phyloP scores from a whole-genome alignment of 2,329 filamentous ascomycete species.

The Spiromastix sp. region DNA sequence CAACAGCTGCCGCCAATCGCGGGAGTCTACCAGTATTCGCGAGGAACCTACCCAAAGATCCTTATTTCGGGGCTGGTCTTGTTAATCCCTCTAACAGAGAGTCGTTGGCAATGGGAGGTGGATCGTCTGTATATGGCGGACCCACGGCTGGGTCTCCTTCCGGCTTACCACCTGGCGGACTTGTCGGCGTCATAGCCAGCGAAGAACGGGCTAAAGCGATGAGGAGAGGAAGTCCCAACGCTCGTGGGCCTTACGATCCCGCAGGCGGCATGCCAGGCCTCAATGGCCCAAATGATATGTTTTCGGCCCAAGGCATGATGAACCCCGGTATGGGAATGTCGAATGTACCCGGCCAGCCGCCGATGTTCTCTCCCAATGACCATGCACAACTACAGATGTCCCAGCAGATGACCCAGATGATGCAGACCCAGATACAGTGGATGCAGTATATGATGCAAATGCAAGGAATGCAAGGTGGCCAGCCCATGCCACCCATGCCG shows the following conservation, averaged over 20 bases:
- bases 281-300: conserved; percentile 15
- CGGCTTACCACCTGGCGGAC: conserved; percentile 56
- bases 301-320: not conserved
- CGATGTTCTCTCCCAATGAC: conserved; percentile 48
- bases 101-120: conserved; percentile 59
- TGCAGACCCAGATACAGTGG: conserved; percentile 92
- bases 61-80: conserved; percentile 69
- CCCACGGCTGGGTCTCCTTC: conserved; percentile 29
- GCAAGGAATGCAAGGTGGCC: conserved; percentile 42
- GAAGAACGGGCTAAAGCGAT: conserved; percentile 72
- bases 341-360: conserved; percentile 12
- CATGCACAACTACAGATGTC: conserved; percentile 71
- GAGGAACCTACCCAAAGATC: conserved; percentile 69
- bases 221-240: conserved; percentile 66
- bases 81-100: conserved; percentile 64
- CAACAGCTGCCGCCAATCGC: conserved; percentile 24
- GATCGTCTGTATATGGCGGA: conserved; percentile 31
- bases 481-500: conserved; percentile 15
- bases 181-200: conserved; percentile 78
- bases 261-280: conserved; percentile 22
- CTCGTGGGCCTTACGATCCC: conserved; percentile 36
- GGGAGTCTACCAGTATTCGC: conserved; percentile 69
- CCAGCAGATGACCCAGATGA: conserved; percentile 76
- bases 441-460: conserved; percentile 61
- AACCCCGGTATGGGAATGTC: conserved; percentile 1